Percentiles rank a stretch among this genome's conserved stretches.
Conservation (phyloP, 495 filamentous ascomycete species). For the Parathielavia hyrcaniae region DNA sequence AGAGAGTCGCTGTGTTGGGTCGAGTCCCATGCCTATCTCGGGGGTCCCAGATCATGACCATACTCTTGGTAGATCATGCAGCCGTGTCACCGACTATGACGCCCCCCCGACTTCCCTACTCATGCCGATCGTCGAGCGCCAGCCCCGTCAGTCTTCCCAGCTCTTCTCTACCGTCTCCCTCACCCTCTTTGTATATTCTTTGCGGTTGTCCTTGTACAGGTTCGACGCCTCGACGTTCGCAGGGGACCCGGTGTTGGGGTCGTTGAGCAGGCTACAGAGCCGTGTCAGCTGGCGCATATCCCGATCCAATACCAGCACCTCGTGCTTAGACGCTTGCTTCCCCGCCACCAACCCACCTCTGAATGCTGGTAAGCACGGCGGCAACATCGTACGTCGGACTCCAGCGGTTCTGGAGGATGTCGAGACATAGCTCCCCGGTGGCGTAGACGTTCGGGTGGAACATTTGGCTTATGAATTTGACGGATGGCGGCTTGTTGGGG, state of each 20-base stretch:
- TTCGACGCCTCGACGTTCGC: slow-evolving; percentile 98
- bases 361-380: slow-evolving; percentile 92
- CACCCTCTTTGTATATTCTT: slow-evolving; percentile 92
- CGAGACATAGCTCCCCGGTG: slow-evolving; percentile 91
- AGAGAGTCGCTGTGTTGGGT: neutral
- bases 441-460: slow-evolving; percentile 99
- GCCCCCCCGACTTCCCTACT: neutral
- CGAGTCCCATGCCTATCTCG: neutral
- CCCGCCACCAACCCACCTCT: slow-evolving; percentile 66
- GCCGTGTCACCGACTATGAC: slow-evolving; percentile 4
- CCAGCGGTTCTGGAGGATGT: slow-evolving; percentile 97
- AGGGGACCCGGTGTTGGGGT: slow-evolving; percentile 94
- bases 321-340: neutral
- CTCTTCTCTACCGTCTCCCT: slow-evolving; percentile 98
- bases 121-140: neutral
- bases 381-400: slow-evolving; percentile 98
- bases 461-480: slow-evolving; percentile 98
- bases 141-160: slow-evolving; percentile 73
- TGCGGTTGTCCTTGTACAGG: slow-evolving; percentile 95
- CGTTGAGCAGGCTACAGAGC: slow-evolving; percentile 75
- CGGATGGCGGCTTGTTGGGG: slow-evolving; percentile 93
- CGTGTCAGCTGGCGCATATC: slow-evolving; percentile 13
- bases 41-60: neutral
- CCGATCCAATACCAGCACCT: neutral
- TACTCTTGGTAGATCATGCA: neutral